phyloP scores from a whole-genome alignment of 306 rosid genomes.

The Ormosia semicastrata region DNA sequence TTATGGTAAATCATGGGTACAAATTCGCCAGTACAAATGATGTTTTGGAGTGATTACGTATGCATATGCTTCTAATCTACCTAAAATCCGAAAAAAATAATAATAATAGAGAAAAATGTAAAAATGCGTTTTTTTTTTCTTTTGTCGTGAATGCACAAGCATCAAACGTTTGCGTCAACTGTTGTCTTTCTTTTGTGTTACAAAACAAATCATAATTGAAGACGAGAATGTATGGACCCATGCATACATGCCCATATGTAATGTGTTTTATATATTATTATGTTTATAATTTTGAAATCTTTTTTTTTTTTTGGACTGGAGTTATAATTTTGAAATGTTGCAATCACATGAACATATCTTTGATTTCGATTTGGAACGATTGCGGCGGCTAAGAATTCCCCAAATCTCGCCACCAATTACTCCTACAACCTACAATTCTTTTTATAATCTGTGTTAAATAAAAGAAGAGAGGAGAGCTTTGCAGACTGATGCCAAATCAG shows the following conservation, averaged over 20 bases:
- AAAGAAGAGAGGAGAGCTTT: neutral
- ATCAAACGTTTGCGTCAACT: slow-evolving; percentile 18
- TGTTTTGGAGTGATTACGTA: neutral
- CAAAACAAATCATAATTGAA: neutral
- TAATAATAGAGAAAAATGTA: neutral
- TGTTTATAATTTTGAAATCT: slow-evolving; percentile 5
- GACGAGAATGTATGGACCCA: slow-evolving; percentile 29
- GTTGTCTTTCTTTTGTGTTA: neutral
- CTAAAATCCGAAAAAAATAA: neutral
- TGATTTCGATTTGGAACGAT: slow-evolving; percentile 43
- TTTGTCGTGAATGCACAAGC: slow-evolving; percentile 14
- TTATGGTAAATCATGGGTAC: neutral
- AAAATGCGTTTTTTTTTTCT: neutral
- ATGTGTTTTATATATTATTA: neutral
- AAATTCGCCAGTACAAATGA: neutral
- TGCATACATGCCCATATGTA: slow-evolving; percentile 24
- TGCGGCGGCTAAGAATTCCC: slow-evolving; percentile 77
- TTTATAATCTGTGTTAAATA: slow-evolving; percentile 10
- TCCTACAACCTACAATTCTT: slow-evolving; percentile 45
- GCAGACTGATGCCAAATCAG: slow-evolving; percentile 14
- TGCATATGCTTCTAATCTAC: neutral
- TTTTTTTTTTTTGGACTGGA: no score
- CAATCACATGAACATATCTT: slow-evolving; percentile 45
- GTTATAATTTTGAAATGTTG: slow-evolving; percentile 8
- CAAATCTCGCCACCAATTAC: slow-evolving; percentile 87